These are phyloP conservation scores for sorghum (Sorghum bicolor) DNA, from an alignment of 176 grass and related monocot species.

Conservation along the genomic window DNA sequence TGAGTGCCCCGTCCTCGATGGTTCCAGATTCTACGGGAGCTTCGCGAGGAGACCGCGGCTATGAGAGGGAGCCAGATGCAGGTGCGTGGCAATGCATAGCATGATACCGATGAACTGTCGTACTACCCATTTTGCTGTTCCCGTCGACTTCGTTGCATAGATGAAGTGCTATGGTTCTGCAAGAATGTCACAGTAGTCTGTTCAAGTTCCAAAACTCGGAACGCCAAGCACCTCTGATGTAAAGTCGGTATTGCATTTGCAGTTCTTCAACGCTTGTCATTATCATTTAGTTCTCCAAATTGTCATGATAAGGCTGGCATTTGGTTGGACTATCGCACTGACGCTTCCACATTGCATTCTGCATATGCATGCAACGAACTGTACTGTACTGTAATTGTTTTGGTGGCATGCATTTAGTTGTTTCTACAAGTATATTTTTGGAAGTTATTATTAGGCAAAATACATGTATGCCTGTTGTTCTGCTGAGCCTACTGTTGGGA, in stretches of 20 bases:
- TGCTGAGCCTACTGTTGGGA: neutral
- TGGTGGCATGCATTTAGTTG: neutral
- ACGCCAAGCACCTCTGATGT: neutral
- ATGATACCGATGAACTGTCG: neutral
- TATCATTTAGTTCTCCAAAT: no score
- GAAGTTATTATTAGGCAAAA: neutral
- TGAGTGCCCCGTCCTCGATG: neutral
- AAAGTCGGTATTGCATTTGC: neutral
- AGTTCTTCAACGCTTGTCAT: neutral
- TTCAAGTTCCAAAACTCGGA: neutral
- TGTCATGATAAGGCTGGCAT: neutral
- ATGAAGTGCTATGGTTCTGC: neutral
- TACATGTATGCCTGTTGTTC: neutral
- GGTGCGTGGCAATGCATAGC: conserved; percentile 34
- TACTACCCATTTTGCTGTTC: neutral
- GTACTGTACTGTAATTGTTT: neutral
- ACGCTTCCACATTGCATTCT: neutral
- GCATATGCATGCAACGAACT: neutral
- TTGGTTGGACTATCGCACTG: neutral
- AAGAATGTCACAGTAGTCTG: neutral
- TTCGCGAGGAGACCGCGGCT: conserved; percentile 74
- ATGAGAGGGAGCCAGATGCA: conserved; percentile 95
- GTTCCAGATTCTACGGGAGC: conserved; percentile 70
- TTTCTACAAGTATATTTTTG: neutral
- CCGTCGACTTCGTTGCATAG: neutral